These are phyloP conservation scores for Colletotrichum sp. DNA, from an alignment of 2,329 filamentous ascomycete species.

Conservation along the genomic window DNA sequence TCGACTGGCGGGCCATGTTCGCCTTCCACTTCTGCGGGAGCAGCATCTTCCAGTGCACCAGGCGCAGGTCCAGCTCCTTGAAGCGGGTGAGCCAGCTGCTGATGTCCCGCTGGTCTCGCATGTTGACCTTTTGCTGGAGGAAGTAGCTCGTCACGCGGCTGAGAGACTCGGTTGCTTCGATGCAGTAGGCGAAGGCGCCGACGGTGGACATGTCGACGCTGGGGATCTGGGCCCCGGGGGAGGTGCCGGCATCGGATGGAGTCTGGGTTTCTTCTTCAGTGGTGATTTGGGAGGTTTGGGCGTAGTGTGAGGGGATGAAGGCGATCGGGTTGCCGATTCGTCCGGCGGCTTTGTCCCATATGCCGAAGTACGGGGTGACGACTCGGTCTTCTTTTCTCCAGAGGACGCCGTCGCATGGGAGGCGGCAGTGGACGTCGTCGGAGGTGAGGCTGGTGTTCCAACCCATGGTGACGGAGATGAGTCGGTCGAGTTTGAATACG, in stretches of 20 bases:
- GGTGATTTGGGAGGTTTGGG: neutral
- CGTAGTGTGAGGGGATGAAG: constrained; percentile 28
- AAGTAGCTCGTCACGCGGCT: constrained; percentile 46
- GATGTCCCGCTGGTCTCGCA: constrained; percentile 38
- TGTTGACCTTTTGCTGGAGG: constrained; percentile 43
- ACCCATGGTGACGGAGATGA: constrained; percentile 27
- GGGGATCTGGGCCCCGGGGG: constrained; percentile 4
- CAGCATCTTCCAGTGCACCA: constrained; percentile 47
- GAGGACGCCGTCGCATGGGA: constrained; percentile 39
- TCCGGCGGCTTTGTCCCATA: constrained; percentile 40
- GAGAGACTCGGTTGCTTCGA: constrained; percentile 48
- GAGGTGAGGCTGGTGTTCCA: constrained; percentile 38
- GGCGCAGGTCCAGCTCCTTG: constrained; percentile 48
- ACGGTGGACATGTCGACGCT: constrained; percentile 39
- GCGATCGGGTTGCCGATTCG: constrained; percentile 37
- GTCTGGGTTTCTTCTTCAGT: constrained; percentile 5
- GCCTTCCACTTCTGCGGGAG: constrained; percentile 43
- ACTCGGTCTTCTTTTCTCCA: constrained; percentile 42
- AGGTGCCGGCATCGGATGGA: neutral
- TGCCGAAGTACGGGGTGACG: constrained; percentile 43
- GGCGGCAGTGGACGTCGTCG: constrained; percentile 30
- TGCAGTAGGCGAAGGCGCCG: constrained; percentile 46
- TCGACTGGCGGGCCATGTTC: constrained; percentile 31
- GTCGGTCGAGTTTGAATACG: constrained; percentile 31
- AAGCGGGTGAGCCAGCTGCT: constrained; percentile 46